Evolutionary conservation across 768 basidiomycete genomes (phyloP).

Genomic region (Termitomyces sp.): DNA sequence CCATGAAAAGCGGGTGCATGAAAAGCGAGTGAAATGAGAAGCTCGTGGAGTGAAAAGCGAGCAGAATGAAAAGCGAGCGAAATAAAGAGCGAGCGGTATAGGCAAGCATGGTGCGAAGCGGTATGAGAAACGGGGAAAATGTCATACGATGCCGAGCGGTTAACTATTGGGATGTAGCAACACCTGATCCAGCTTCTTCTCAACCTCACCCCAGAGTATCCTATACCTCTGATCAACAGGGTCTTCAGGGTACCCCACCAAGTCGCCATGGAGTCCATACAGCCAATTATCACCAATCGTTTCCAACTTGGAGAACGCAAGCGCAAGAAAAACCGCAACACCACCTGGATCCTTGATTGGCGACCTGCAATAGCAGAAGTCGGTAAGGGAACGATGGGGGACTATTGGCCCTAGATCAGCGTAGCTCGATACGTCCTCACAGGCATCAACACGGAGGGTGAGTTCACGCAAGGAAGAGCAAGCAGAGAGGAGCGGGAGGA

Average conservation of each 20-base stretch:
- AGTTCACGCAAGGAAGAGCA: conserved; percentile 4
- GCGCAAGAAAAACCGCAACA: conserved; percentile 1
- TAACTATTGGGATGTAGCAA: background rate
- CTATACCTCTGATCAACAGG: conserved; percentile 5
- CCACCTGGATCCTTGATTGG: conserved; percentile 1
- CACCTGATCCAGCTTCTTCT: conserved; percentile 3
- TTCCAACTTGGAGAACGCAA: background rate
- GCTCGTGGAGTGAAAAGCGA: background rate
- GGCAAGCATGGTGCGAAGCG: background rate
- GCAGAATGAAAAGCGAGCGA: background rate
- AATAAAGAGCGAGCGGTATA: background rate
- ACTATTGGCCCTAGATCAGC: conserved; percentile 3
- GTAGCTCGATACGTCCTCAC: conserved; percentile 6
- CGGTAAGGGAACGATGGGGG: conserved; percentile 2
- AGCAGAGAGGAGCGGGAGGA: conserved; percentile 1
- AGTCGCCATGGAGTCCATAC: background rate
- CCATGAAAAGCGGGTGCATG: too few relatives aligned
- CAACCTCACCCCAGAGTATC: conserved; percentile 2
- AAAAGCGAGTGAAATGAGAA: too few relatives aligned
- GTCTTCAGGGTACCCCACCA: conserved; percentile 4
- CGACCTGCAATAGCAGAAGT: conserved; percentile 9
- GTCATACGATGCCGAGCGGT: background rate
- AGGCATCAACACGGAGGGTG: conserved; percentile 9
- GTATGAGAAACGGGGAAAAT: background rate
- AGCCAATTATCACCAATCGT: conserved; percentile 5